phyloP scores from a whole-genome alignment of 1,139 yeast species.

The Trichomonascaceae sp. region DNA sequence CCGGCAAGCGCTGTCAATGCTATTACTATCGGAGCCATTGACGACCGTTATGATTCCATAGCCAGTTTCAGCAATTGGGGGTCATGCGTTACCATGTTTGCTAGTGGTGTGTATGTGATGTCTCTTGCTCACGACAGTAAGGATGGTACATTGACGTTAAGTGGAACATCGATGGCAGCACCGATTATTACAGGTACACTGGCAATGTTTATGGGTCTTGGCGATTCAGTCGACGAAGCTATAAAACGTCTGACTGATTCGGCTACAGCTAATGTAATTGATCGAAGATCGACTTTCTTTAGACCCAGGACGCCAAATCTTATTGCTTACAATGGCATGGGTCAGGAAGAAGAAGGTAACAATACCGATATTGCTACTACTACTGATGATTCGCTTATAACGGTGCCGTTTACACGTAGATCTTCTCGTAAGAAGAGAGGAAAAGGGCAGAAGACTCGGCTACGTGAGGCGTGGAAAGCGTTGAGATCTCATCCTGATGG shows the following conservation, averaged over 20 bases:
- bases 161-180: slow-evolving; percentile 93
- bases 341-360: neutral
- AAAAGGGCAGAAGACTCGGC: neutral
- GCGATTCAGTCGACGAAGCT: slow-evolving; percentile 36
- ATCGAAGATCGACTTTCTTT: slow-evolving; percentile 30
- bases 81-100: slow-evolving; percentile 75
- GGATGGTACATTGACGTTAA: slow-evolving; percentile 35
- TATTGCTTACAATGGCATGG: slow-evolving; percentile 38
- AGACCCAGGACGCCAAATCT: slow-evolving; percentile 45
- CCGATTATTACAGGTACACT: slow-evolving; percentile 74
- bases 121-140: slow-evolving; percentile 24
- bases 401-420: neutral
- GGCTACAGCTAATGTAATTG: slow-evolving; percentile 25
- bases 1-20: slow-evolving; percentile 74
- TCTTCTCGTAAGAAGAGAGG: neutral
- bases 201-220: slow-evolving; percentile 58
- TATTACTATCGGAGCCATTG: slow-evolving; percentile 85
- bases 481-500: neutral
- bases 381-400: neutral
- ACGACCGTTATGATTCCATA: slow-evolving; percentile 60
- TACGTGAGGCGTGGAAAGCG: neutral
- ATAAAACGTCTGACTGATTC: slow-evolving; percentile 26
- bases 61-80: slow-evolving; percentile 90
- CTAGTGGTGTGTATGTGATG: slow-evolving; percentile 66
- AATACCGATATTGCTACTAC: neutral